A percentile compares a stretch with the other conserved stretches of the same genome.
Evolutionary conservation across 2,329 filamentous ascomycete genomes (phyloP).

Genomic region (Colletotrichum tamarilloi): DNA sequence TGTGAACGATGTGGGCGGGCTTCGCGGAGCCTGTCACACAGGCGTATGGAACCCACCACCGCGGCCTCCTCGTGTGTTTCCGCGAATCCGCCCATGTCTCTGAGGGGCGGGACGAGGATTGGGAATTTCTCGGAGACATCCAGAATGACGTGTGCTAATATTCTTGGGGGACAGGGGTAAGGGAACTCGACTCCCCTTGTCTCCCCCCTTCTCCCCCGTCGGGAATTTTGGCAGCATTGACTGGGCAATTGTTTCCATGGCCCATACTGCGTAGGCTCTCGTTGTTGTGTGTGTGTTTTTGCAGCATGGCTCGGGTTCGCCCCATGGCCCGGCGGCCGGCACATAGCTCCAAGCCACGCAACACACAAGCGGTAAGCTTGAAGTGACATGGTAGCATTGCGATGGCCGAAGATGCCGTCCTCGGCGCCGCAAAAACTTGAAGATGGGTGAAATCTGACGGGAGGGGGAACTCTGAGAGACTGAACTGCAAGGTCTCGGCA

Average conservation of each 20-base stretch:
- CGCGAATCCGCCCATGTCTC: neutral
- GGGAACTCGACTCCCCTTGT: neutral
- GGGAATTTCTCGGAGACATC: neutral
- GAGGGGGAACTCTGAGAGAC: neutral
- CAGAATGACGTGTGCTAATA: conserved; percentile 32
- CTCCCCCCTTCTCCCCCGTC: neutral
- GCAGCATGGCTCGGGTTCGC: conserved; percentile 16
- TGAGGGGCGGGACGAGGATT: neutral
- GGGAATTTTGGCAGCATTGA: neutral
- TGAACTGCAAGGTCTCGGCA: conserved; percentile 11
- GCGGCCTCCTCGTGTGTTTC: neutral
- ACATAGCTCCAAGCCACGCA: neutral
- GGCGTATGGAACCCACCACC: neutral
- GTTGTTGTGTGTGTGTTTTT: neutral
- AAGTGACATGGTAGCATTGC: neutral
- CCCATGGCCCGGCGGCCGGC: conserved; percentile 9
- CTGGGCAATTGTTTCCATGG: neutral
- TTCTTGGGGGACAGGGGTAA: neutral
- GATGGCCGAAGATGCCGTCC: neutral
- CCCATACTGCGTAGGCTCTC: too few relatives aligned
- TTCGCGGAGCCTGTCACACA: neutral
- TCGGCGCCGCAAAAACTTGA: neutral
- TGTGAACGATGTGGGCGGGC: neutral
- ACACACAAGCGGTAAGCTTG: neutral
- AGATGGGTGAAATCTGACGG: neutral